Percentiles rank a stretch among this genome's conserved stretches.
Conservation (phyloP, 345 rosid genomes). For the Citrus sinensis region DVS_A1.0 CM039166.1:5739501-5740000, state of each 20-base stretch:
- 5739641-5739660: neutral
- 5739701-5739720: neutral
- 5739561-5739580: neutral
- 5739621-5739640: neutral
- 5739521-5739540: neutral
- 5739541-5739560: neutral
- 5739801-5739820: conserved; percentile 95
- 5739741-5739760: neutral
- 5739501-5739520: neutral
- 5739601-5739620: neutral
- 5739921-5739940: conserved; percentile 92
- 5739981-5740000: conserved; percentile 6
- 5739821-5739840: conserved; percentile 75
- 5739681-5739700: neutral
- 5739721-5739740: neutral
- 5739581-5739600: neutral
- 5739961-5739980: conserved; percentile 70
- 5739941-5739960: conserved; percentile 83
- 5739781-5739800: conserved; percentile 17
- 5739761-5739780: conserved; percentile 7
- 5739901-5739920: conserved; percentile 95
- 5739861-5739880: conserved; percentile 65
- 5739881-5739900: conserved; percentile 67
- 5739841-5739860: conserved; percentile 63
- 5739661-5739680: neutral